Evolutionary conservation across 805 yeast species (phyloP), one percentile per base, ranked within the genome.

Genomic region (Wickerhamiella kurtzmanii): DNA sequence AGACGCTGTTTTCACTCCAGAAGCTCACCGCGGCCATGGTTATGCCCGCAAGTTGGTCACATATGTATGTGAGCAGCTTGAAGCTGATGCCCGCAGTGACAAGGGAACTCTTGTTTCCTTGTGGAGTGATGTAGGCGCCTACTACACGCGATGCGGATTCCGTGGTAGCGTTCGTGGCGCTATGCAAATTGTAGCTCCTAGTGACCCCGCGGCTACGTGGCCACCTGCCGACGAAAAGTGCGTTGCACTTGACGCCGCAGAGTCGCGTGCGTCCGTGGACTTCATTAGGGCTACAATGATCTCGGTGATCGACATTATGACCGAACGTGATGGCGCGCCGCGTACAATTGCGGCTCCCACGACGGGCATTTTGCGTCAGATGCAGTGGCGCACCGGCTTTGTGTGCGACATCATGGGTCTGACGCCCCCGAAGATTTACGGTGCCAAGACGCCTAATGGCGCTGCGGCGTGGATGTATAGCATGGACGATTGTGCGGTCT

Each of bases 111-210:
- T 71, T 15, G 60, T 70, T 35, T 66, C 68, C 37, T 68, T 85
- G 44, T 84, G 83, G 69, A 80, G 89, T 51, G 92, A 80, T 43
- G 76, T 82, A 18, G 89, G 82, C 15, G 72, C 69, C 28, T 83
- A 72, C 54, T 86, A 86, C 60, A 64, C 69, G 35, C 65, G 69
- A 51, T 75, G 80, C 52, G 94, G 88, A 4, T 64, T 55, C 53
- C 42, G 51, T 35, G 35, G 39, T 22, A 49, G 55, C 21, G 18
- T 37, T 2, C 32, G 22, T n/a, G n/a, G 39, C 15, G 35, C 47
- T 9, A 48, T 44, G 37, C 37, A 37, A 28, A 32, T 45, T 3
- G n/a, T 35, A 2, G 36, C 42, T 2, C 3, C 5, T 16, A 22
- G 25, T 16, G 18, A 41, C 17, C 16, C n/a, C 8, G 32, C 11